These are phyloP conservation scores for Wickerhamiella sorbophila DNA, from an alignment of 805 yeast genomes.

Conservation along the genomic window DNA sequence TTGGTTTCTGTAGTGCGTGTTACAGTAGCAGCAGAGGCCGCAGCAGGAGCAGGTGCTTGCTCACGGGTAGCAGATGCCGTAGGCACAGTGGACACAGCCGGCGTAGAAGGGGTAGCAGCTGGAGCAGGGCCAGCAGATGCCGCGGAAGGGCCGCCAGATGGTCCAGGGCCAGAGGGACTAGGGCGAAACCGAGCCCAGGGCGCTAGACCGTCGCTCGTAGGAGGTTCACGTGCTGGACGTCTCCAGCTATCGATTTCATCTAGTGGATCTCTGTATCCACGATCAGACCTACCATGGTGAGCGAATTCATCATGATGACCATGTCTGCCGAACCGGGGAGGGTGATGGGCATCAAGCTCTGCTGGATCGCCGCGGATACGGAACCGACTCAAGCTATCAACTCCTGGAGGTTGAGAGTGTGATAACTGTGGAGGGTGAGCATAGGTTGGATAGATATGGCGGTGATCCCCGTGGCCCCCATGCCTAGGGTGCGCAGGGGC, in stretches of 20 bases:
- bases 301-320: not conserved
- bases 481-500: slow-evolving; percentile 1
- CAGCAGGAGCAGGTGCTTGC: not conserved
- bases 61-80: not conserved
- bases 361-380: slow-evolving; percentile 10
- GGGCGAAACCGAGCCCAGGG: not conserved
- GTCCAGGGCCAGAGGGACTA: not conserved
- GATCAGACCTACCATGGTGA: not conserved
- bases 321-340: slow-evolving; percentile 1
- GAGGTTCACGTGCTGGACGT: not conserved
- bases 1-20: no score
- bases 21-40: slow-evolving; percentile 1
- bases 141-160: not conserved
- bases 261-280: not conserved
- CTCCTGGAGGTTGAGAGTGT: not conserved
- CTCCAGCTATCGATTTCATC: not conserved
- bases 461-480: slow-evolving; percentile 1
- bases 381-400: slow-evolving; percentile 15
- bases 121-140: not conserved
- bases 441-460: not conserved
- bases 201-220: not conserved
- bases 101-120: not conserved
- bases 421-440: not conserved
- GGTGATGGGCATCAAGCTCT: slow-evolving; percentile 5
- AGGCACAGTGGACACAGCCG: not conserved